A percentile compares a stretch with the other conserved stretches of the same genome.
Evolutionary conservation across 192 early-diverging fungal species (phyloP).

Genomic region (Tieghemiomyces parasiticus): DNA sequence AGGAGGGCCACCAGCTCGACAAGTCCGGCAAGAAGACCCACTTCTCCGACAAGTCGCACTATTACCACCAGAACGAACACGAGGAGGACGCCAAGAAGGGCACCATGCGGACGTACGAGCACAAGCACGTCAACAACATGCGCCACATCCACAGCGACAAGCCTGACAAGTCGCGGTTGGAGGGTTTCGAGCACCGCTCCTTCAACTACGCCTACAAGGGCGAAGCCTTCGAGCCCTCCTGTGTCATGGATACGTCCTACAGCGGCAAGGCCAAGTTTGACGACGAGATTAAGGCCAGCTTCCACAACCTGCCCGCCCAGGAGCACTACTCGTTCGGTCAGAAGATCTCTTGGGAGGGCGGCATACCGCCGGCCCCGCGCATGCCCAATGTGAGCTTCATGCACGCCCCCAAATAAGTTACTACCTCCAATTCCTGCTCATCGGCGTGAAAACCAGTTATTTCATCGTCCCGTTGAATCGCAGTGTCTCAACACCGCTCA

Average conservation of each 20-base stretch:
- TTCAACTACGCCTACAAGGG: constrained; percentile 38
- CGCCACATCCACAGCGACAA: constrained; percentile 29
- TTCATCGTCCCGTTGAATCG: too few species aligned
- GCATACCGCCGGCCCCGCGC: constrained; percentile 27
- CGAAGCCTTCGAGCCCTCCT: constrained; percentile 29
- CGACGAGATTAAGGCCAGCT: constrained; percentile 35
- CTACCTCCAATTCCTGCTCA: too few species aligned
- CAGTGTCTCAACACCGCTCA: too few species aligned
- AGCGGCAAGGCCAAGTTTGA: constrained; percentile 32
- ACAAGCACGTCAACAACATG: constrained; percentile 37
- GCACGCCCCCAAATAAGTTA: constrained; percentile 8
- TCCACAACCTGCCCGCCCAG: constrained; percentile 31
- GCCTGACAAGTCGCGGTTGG: constrained; percentile 29
- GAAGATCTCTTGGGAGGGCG: constrained; percentile 32
- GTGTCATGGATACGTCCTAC: constrained; percentile 31
- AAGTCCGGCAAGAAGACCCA: constrained; percentile 25
- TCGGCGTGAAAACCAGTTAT: too few species aligned
- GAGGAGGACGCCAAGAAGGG: constrained; percentile 33
- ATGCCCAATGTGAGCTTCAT: constrained; percentile 1
- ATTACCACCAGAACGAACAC: constrained; percentile 39
- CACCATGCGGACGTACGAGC: constrained; percentile 30
- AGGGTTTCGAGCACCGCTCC: constrained; percentile 35
- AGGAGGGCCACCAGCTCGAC: constrained; percentile 31
- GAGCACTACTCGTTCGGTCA: constrained; percentile 32
- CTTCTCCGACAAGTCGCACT: constrained; percentile 32